These are phyloP conservation scores for Chlorella ohadii DNA, from an alignment of 139 green algal species.

Conservation along the genomic window DNA sequence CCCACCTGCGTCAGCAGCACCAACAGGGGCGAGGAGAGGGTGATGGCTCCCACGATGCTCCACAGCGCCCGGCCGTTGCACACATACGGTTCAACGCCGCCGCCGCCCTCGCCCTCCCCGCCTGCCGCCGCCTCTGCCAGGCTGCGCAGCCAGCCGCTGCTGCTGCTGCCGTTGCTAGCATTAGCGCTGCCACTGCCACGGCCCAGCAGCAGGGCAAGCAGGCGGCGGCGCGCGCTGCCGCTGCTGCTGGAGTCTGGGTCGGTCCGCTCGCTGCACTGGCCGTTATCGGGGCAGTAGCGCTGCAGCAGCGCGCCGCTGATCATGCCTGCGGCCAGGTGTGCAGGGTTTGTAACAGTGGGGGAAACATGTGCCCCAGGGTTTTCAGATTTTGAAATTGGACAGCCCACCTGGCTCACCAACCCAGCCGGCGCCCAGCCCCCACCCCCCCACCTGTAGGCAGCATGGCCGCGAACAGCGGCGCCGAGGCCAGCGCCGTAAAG, in stretches of 20 bases:
- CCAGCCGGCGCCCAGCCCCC: too few relatives aligned
- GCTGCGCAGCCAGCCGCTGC: neutral
- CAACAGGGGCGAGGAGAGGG: slow-evolving; percentile 46
- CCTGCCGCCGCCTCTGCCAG: neutral
- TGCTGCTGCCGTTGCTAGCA: neutral
- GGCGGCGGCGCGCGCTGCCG: neutral
- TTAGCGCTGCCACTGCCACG: neutral
- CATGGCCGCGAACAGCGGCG: slow-evolving; percentile 65
- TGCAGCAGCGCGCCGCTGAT: slow-evolving; percentile 55
- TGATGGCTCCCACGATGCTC: slow-evolving; percentile 45
- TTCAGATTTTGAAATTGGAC: too few relatives aligned
- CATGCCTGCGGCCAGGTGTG: slow-evolving; percentile 25
- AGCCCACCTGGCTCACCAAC: too few relatives aligned
- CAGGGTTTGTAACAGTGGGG: too few relatives aligned
- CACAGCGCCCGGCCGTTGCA: slow-evolving; percentile 49
- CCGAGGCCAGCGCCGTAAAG: slow-evolving; percentile 56
- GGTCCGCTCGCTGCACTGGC: slow-evolving; percentile 14
- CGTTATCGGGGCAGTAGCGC: slow-evolving; percentile 48
- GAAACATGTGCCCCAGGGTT: too few relatives aligned
- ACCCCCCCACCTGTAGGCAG: slow-evolving; percentile 51
- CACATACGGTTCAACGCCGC: neutral
- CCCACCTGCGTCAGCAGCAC: slow-evolving; percentile 43
- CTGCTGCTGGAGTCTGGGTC: neutral
- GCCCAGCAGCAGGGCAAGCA: neutral
- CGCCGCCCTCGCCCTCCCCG: neutral